These are phyloP conservation scores for Fusarium sp. DNA, from an alignment of 2,329 filamentous ascomycete genomes.

Conservation along the genomic window DNA sequence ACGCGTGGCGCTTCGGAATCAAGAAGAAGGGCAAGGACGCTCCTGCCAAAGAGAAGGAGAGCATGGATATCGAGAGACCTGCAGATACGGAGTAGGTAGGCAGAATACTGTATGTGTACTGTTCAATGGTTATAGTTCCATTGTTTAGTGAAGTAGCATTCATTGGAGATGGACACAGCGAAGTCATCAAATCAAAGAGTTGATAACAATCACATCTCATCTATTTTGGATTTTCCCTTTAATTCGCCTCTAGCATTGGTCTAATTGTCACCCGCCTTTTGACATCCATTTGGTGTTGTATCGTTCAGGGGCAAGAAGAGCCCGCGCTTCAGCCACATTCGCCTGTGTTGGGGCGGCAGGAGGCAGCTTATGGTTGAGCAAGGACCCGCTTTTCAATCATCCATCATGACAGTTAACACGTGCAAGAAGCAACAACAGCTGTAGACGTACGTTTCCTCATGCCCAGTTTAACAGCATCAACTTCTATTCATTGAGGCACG, in stretches of 20 bases:
- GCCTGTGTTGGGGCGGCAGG: neutral
- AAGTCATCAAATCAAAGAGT: conserved; percentile 26
- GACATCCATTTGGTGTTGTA: neutral
- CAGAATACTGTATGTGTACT: conserved; percentile 11
- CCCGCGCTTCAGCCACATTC: conserved; percentile 32
- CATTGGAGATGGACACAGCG: conserved; percentile 22
- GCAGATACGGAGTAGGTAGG: conserved; percentile 48
- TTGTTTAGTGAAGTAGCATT: conserved; percentile 16
- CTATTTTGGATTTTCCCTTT: neutral
- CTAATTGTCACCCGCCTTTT: neutral
- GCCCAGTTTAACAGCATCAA: conserved; percentile 6
- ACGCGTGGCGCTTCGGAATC: conserved; percentile 68
- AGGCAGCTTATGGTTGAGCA: conserved; percentile 13
- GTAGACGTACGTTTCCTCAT: conserved; percentile 25
- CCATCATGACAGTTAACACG: conserved; percentile 47
- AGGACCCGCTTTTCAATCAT: conserved; percentile 38
- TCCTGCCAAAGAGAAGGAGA: conserved; percentile 60
- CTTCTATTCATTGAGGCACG: conserved; percentile 15
- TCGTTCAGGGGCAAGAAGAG: conserved; percentile 16
- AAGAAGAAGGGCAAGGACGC: conserved; percentile 70
- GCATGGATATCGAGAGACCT: conserved; percentile 62
- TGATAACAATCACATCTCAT: conserved; percentile 18
- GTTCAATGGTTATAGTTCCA: conserved; percentile 8
- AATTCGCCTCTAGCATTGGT: neutral
- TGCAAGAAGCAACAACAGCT: conserved; percentile 35